phyloP scores from a whole-genome alignment of 2,329 filamentous ascomycete genomes.

The Ophioceras dolichostomum region DNA sequence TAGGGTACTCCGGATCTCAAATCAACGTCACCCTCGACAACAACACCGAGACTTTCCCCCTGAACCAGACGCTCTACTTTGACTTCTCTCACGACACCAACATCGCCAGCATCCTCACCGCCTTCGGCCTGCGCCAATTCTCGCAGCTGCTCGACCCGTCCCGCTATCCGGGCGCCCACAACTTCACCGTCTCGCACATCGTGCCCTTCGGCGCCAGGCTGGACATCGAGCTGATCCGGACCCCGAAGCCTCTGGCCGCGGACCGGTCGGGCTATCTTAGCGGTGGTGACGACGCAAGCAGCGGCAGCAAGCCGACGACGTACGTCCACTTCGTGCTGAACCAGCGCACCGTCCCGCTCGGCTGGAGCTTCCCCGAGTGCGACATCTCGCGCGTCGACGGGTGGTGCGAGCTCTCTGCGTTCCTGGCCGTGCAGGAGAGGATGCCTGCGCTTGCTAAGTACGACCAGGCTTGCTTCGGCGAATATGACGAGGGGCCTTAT shows the following conservation, averaged over 20 bases:
- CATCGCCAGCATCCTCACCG: conserved; percentile 56
- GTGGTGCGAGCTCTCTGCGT: conserved; percentile 64
- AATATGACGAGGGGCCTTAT: conserved; percentile 34
- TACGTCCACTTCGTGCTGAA: conserved; percentile 68
- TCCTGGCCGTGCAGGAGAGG: conserved; percentile 47
- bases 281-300: conserved; percentile 33
- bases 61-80: conserved; percentile 62
- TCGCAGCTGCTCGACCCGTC: conserved; percentile 42
- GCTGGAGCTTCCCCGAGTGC: conserved; percentile 53
- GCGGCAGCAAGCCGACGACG: no score
- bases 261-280: conserved; percentile 39
- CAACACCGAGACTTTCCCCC: conserved; percentile 56
- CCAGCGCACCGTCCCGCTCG: conserved; percentile 60
- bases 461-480: conserved; percentile 54
- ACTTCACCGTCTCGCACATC: conserved; percentile 54
- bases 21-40: conserved; percentile 61
- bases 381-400: conserved; percentile 52
- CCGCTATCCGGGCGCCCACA: conserved; percentile 41
- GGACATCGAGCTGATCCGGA: conserved; percentile 61
- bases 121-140: conserved; percentile 63
- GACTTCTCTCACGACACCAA: conserved; percentile 73
- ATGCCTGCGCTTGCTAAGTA: conserved; percentile 48
- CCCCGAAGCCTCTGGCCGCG: conserved; percentile 49
- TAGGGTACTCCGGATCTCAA: conserved; percentile 44
- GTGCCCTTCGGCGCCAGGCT: conserved; percentile 62